Evolutionary conservation across 441 rosid genomes (phyloP), one percentile per base, ranked within the genome.

Genomic region (Breynia disticha): DNA sequence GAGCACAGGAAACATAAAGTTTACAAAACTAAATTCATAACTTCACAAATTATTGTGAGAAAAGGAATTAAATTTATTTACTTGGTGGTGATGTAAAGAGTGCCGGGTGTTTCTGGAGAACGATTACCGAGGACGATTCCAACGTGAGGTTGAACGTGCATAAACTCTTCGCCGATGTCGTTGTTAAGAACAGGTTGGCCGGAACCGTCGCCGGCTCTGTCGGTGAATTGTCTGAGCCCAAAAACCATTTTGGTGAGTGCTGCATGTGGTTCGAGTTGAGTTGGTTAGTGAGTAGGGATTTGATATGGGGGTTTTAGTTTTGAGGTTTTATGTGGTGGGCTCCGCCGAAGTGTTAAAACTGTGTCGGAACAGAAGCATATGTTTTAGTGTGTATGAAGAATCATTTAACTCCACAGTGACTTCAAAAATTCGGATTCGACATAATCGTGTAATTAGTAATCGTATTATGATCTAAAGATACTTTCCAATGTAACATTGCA

Each of bases 81-180:
- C 98, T 75, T 71, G 47, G 83, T 75, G 60, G 95, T 77, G 55
- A 87, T 80, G 71, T 81, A 85, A 61, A 87, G 96, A 62, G 93
- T 90, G 57, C 98, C 98, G 15, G 78, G 73, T 38, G 86, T 62
- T 54, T 85, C 93, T 1, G 80, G 74, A 50, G 84, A 32, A n/a
- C 79, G 76, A 52, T 72, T 75, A 16, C 76, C 86, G 20, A 90
- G 66, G 56, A 64, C 95, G 39, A 90, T 63, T 61, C 96, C 68
- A 58, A 90, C 96, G 52, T 75, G 70, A 1, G 86, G 61, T 62
- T 79, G 87, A 43, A 81, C 79, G 66, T 73, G 82, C 82, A 80
- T 69, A 47, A 90, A 74, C 55, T 79, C 95, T 76, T 87, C 97
- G 13, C 85, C 96, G 69, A 72, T 75, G 0, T 66, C 62, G 45